Percentiles rank a stretch among this genome's conserved stretches.
These are phyloP conservation scores for Ascochyta lentis DNA, from an alignment of 2,329 filamentous ascomycete species.

Conservation along the genomic window DNA sequence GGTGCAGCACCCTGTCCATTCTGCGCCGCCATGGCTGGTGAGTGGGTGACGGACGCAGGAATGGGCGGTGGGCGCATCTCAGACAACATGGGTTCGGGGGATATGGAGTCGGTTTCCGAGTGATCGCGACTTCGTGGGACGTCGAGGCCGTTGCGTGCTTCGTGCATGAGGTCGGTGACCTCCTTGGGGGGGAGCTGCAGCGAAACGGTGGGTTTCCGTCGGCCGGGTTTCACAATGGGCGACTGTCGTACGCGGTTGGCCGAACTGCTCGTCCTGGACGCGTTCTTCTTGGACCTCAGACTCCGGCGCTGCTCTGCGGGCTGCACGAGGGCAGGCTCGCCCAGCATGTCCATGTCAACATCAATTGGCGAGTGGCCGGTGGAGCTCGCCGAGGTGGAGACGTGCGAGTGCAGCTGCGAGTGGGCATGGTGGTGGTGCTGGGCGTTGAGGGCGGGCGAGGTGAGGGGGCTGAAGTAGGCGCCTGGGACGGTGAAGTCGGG, in stretches of 20 bases:
- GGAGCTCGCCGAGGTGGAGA: slow-evolving; percentile 57
- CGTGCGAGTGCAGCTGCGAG: slow-evolving; percentile 42
- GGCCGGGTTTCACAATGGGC: slow-evolving; percentile 71
- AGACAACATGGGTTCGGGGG: slow-evolving; percentile 55
- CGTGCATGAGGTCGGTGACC: slow-evolving; percentile 50
- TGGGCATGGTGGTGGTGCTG: slow-evolving; percentile 58
- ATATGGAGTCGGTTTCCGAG: slow-evolving; percentile 58
- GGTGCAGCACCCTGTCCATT: slow-evolving; percentile 42
- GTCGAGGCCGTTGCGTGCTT: slow-evolving; percentile 41
- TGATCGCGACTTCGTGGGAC: slow-evolving; percentile 44
- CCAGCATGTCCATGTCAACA: slow-evolving; percentile 54
- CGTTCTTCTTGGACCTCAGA: slow-evolving; percentile 54
- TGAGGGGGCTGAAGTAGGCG: slow-evolving; percentile 83
- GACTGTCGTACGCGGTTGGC: slow-evolving; percentile 68
- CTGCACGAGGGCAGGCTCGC: slow-evolving; percentile 42
- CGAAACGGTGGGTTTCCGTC: slow-evolving; percentile 55
- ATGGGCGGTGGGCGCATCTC: slow-evolving; percentile 68
- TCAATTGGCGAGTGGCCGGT: slow-evolving; percentile 58
- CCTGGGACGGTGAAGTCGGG: slow-evolving; percentile 68
- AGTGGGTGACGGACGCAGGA: slow-evolving; percentile 68
- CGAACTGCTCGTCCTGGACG: slow-evolving; percentile 56
- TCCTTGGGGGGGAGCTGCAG: slow-evolving; percentile 55
- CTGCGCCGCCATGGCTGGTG: slow-evolving; percentile 68
- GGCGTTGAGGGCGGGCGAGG: slow-evolving; percentile 79
- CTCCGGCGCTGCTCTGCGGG: slow-evolving; percentile 53